A percentile compares a stretch with the other conserved stretches of the same genome.
phyloP scores from a whole-genome alignment of 73 alveolate genomes.

The Vitrella brassicaformis region DNA sequence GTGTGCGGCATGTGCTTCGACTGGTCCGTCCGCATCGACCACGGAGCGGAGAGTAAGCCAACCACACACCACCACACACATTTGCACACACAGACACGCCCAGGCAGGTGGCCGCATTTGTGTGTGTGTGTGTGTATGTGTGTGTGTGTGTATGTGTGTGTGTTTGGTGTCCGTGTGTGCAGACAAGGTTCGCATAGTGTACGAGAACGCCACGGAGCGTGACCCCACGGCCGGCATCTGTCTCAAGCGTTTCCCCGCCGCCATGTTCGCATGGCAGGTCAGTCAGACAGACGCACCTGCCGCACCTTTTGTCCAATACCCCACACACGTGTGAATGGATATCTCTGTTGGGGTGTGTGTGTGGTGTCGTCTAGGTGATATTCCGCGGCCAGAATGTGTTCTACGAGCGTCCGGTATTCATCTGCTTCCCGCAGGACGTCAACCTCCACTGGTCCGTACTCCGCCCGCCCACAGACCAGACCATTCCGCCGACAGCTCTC shows the following conservation, averaged over 20 bases:
- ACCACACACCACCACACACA: background rate
- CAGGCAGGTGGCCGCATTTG: background rate
- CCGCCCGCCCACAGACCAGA: too few relatives aligned
- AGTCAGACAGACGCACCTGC: background rate
- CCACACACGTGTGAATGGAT: too few relatives aligned
- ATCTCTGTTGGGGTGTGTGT: background rate
- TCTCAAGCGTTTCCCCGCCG: constrained; percentile 25
- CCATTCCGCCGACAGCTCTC: too few relatives aligned
- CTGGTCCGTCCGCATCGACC: constrained; percentile 33
- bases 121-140: background rate
- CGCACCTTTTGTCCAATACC: background rate
- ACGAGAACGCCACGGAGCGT: background rate
- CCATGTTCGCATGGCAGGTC: constrained; percentile 21
- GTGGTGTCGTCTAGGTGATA: constrained; percentile 2
- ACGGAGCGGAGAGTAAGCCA: constrained; percentile 12
- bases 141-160: background rate
- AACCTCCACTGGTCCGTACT: constrained; percentile 20
- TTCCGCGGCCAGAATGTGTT: constrained; percentile 26
- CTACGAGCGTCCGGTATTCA: constrained; percentile 36
- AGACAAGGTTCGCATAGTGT: background rate
- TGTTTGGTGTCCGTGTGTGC: background rate
- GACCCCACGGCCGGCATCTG: background rate
- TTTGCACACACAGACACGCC: background rate
- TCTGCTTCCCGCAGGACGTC: constrained; percentile 33
- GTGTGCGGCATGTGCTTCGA: constrained; percentile 20